Percentiles rank a stretch among this genome's conserved stretches.
Evolutionary conservation across 257 asterid species (phyloP).

Genomic region (Penstemon barbatus): DNA sequence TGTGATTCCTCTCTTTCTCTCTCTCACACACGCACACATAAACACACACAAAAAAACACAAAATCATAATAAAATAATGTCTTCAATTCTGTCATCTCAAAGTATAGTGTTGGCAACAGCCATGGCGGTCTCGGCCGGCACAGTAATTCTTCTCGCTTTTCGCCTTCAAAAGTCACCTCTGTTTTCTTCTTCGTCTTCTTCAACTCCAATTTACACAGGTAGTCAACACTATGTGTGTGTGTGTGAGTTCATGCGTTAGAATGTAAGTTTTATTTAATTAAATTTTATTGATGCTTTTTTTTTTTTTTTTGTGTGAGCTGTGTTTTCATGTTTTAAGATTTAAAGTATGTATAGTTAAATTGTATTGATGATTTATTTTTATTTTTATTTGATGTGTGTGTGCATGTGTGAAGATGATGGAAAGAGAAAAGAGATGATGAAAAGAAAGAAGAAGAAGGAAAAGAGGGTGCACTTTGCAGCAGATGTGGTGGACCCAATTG

Average conservation of each 20-base stretch:
- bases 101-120: slow-evolving; percentile 79
- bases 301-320: too few relatives aligned
- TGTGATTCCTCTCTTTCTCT: neutral
- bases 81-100: slow-evolving; percentile 59
- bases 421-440: slow-evolving; percentile 41
- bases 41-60: neutral
- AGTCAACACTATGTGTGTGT: neutral
- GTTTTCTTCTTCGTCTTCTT: slow-evolving; percentile 30
- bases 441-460: slow-evolving; percentile 56
- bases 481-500: slow-evolving; percentile 86
- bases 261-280: too few relatives aligned
- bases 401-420: slow-evolving; percentile 33
- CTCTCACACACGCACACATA: neutral
- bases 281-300: too few relatives aligned
- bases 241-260: too few relatives aligned
- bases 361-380: neutral
- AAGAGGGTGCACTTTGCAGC: slow-evolving; percentile 83
- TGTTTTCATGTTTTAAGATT: too few relatives aligned
- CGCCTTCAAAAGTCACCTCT: slow-evolving; percentile 58
- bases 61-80: slow-evolving; percentile 29
- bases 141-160: slow-evolving; percentile 63
- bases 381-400: neutral
- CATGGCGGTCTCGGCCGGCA: slow-evolving; percentile 92
- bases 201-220: slow-evolving; percentile 61
- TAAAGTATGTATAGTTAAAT: neutral